Conservation (phyloP, 805 yeast species). For the Kazachstania martiniae region DNA sequence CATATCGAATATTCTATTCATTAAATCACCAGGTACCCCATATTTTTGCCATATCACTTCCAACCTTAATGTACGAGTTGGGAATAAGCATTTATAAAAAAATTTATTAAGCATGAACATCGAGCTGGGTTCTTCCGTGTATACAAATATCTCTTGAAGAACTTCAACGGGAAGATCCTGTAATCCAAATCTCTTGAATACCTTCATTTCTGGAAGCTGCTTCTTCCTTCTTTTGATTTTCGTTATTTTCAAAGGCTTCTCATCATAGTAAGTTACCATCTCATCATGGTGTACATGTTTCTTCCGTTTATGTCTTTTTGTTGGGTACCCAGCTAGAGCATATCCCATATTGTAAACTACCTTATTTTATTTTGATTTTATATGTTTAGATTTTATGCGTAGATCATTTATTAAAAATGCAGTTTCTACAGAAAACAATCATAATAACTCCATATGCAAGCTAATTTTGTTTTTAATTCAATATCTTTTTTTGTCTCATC, state of each 20-base stretch:
- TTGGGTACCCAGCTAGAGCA: constrained; percentile 12
- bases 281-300: constrained; percentile 2
- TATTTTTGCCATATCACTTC: constrained; percentile 9
- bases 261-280: constrained; percentile 3
- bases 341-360: constrained; percentile 11
- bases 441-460: too few relatives aligned
- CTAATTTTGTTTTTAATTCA: too few relatives aligned
- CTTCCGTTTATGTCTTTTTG: constrained; percentile 11
- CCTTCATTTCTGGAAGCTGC: background rate
- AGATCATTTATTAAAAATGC: too few relatives aligned
- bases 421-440: too few relatives aligned
- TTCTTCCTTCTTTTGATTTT: background rate
- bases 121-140: constrained; percentile 1
- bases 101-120: constrained; percentile 9
- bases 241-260: background rate
- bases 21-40: too few relatives aligned
- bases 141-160: constrained; percentile 8
- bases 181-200: background rate
- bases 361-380: too few relatives aligned
- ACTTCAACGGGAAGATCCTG: constrained; percentile 10
- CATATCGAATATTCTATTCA: too few relatives aligned
- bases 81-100: constrained; percentile 10
- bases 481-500: too few relatives aligned
- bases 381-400: too few relatives aligned
- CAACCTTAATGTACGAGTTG: constrained; percentile 4